These are phyloP conservation scores for Yamadazyma akitaensis DNA, from an alignment of 805 yeast genomes.

Conservation along the genomic window DNA sequence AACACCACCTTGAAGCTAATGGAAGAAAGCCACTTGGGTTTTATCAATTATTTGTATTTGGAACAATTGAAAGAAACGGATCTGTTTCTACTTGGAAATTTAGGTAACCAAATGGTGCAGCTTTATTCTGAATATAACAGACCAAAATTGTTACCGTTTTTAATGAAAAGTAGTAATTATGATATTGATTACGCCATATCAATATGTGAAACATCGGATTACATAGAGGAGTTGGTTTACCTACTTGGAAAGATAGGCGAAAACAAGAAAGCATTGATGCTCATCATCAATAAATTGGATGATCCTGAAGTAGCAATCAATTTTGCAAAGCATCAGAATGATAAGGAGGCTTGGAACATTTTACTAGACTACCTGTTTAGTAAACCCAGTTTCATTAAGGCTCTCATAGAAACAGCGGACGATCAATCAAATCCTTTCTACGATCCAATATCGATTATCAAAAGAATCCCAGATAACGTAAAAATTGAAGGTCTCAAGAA, in stretches of 20 bases:
- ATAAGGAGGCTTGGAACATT: slow-evolving; percentile 76
- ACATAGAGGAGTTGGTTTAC: slow-evolving; percentile 72
- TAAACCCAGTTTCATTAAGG: slow-evolving; percentile 73
- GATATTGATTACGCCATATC: slow-evolving; percentile 68
- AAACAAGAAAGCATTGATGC: slow-evolving; percentile 64
- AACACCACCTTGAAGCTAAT: slow-evolving; percentile 47
- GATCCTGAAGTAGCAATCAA: slow-evolving; percentile 80
- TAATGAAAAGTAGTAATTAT: slow-evolving; percentile 57
- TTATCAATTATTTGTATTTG: slow-evolving; percentile 63
- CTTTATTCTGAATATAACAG: slow-evolving; percentile 65
- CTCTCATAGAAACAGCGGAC: slow-evolving; percentile 67
- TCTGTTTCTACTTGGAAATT: slow-evolving; percentile 48
- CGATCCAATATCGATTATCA: slow-evolving; percentile 68
- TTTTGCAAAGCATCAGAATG: slow-evolving; percentile 68
- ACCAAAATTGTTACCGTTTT: slow-evolving; percentile 52
- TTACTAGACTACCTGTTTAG: slow-evolving; percentile 66
- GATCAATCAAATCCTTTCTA: slow-evolving; percentile 40
- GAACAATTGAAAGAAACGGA: slow-evolving; percentile 57
- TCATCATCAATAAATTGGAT: slow-evolving; percentile 72
- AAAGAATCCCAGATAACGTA: slow-evolving; percentile 58
- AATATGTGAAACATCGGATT: slow-evolving; percentile 52
- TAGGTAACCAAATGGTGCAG: slow-evolving; percentile 64
- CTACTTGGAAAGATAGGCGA: slow-evolving; percentile 82
- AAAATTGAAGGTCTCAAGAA: slow-evolving; percentile 62
- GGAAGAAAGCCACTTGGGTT: slow-evolving; percentile 37